Base-by-base conservation (phyloP, 1,284 basidiomycete genomes). In the Marasmius sp. region DNA sequence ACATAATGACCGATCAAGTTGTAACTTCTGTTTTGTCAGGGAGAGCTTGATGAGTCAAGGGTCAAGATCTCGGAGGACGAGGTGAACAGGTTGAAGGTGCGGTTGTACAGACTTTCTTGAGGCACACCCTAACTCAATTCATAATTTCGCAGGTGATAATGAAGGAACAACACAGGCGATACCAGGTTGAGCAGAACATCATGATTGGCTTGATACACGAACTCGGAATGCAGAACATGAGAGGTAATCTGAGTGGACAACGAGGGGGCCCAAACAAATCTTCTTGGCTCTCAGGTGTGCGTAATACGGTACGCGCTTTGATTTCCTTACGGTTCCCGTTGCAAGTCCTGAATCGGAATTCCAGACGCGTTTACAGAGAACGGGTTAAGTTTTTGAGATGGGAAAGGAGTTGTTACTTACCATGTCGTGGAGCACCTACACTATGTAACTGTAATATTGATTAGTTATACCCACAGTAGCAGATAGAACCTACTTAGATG, bases 161-260 rank as follows among this genome's bases (percentile, higher is more conserved):
- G 65, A 69, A 73, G 49, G 88, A 92, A 43, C 75, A 82, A 50
- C 84, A 82, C 53, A 80, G 79, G 62, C 83, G 85, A 27, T 93
- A 94, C 71, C 80, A 83, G 60, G 80, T 83, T 56, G 94, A 96
- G 72, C 91, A 94, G 66, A 85, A 89, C 66, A 81, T 94, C 59
- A 90, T 96, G 87, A 77, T 94, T 22, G 83, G 88, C 57, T 85
- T 87, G 10, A 81, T 94, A 65, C 92, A 94, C 71, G 80, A 79
- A 48, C 74, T 85, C 45, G 90, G 92, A 3, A 87, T 91, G 81
- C 79, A 82, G 50, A 82, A 79, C 14, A 78, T 85, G 49, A 83
- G 91, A 63, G 82, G 71, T 57, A 77, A 78, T 64, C 63, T 80
- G 65, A 81, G 77, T 20, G 59, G 56, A 14, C 62, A 64, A 36